Evolutionary conservation across 192 early-diverging fungal genomes (phyloP).

Genomic region (Globomyces pollinis-pini): DNA sequence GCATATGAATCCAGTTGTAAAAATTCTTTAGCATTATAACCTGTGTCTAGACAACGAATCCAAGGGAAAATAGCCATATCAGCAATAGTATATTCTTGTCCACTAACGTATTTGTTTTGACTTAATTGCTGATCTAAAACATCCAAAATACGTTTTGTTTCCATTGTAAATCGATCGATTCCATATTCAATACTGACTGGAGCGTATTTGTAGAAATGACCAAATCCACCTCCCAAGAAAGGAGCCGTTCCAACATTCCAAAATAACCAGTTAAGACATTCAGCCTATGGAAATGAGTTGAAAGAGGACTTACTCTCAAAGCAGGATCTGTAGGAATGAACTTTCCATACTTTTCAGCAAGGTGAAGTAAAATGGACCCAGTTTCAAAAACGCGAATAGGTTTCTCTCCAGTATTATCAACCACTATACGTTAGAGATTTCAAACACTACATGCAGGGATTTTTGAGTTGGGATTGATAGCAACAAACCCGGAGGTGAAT

Average conservation of each 20-base stretch:
- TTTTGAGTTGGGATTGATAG: slow-evolving; percentile 41
- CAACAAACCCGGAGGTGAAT: slow-evolving; percentile 25
- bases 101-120: slow-evolving; percentile 17
- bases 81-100: slow-evolving; percentile 27
- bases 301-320: slow-evolving; percentile 16
- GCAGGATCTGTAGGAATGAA: slow-evolving; percentile 27
- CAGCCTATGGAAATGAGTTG: no score
- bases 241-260: slow-evolving; percentile 25
- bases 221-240: slow-evolving; percentile 33
- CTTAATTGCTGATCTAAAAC: slow-evolving; percentile 25
- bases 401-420: slow-evolving; percentile 22
- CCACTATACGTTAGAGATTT: no score
- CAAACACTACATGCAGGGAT: slow-evolving; percentile 28
- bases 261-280: slow-evolving; percentile 21
- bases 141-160: slow-evolving; percentile 26
- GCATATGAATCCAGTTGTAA: slow-evolving; percentile 3
- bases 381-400: slow-evolving; percentile 40
- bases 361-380: slow-evolving; percentile 38
- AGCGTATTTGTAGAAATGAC: slow-evolving; percentile 30
- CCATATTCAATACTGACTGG: slow-evolving; percentile 29
- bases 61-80: slow-evolving; percentile 36
- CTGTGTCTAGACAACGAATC: slow-evolving; percentile 3
- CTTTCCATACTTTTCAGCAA: slow-evolving; percentile 33
- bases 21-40: slow-evolving; percentile 12
- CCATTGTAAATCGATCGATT: slow-evolving; percentile 29